These are phyloP conservation scores for Candida quercuum DNA, from an alignment of 805 yeast species.

Conservation along the genomic window DNA sequence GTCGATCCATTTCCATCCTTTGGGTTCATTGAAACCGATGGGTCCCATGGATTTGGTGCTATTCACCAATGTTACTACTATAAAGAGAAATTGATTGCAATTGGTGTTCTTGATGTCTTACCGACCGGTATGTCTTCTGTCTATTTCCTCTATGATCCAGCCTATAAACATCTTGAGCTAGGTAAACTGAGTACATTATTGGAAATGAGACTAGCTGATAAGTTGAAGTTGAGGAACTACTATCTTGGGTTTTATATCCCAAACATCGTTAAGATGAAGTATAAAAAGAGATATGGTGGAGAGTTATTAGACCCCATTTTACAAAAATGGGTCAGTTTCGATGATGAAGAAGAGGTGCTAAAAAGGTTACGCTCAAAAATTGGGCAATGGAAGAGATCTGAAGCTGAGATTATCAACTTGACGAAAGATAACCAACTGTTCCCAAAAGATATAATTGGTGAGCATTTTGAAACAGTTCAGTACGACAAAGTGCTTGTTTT, in stretches of 20 bases:
- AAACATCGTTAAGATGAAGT: constrained; percentile 78
- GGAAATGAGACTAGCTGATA: constrained; percentile 53
- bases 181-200: constrained; percentile 76
- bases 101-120: constrained; percentile 71
- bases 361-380: constrained; percentile 17
- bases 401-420: not conserved
- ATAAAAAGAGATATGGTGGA: constrained; percentile 76
- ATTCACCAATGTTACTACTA: constrained; percentile 75
- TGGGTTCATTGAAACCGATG: not conserved
- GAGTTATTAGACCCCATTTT: constrained; percentile 55
- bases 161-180: constrained; percentile 56
- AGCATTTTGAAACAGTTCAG: not conserved
- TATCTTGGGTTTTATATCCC: constrained; percentile 78
- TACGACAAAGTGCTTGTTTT: not conserved
- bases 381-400: constrained; percentile 10
- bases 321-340: constrained; percentile 33
- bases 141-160: constrained; percentile 87
- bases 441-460: not conserved
- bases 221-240: constrained; percentile 44
- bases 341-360: constrained; percentile 11
- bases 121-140: constrained; percentile 79
- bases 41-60: constrained; percentile 42
- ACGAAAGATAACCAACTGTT: not conserved
- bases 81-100: constrained; percentile 58
- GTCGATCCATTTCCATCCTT: constrained; percentile 48